A percentile compares a stretch with the other conserved stretches of the same genome.
These are phyloP conservation scores for Ganoderma meredithae DNA, from an alignment of 1,284 basidiomycete species.

Conservation along the genomic window DNA sequence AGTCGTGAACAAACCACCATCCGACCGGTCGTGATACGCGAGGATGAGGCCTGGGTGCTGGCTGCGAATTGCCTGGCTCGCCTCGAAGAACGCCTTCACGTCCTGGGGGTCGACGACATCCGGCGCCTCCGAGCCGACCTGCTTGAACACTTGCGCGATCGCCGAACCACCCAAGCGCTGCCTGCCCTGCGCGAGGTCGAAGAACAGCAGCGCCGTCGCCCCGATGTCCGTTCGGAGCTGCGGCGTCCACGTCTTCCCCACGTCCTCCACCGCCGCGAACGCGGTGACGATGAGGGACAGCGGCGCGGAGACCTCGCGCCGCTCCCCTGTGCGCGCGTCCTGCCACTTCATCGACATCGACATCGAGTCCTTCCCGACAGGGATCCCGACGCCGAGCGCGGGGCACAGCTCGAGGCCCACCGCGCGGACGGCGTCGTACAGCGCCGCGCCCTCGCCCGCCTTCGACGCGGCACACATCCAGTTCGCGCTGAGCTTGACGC, in stretches of 20 bases:
- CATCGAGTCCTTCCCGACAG: slow-evolving; percentile 99
- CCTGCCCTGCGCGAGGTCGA: slow-evolving; percentile 89
- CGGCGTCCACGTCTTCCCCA: slow-evolving; percentile 92
- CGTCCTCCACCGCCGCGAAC: slow-evolving; percentile 88
- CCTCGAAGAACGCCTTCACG: slow-evolving; percentile 88
- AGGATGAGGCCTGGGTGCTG: slow-evolving; percentile 74
- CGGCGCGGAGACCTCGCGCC: slow-evolving; percentile 89
- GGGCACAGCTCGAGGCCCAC: slow-evolving; percentile 96
- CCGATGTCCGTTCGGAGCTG: slow-evolving; percentile 77
- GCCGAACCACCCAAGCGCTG: slow-evolving; percentile 94
- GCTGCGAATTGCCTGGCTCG: slow-evolving; percentile 74
- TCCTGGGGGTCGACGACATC: slow-evolving; percentile 87
- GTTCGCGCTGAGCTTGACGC: slow-evolving; percentile 95
- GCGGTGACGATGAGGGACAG: slow-evolving; percentile 95
- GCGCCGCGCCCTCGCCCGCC: slow-evolving; percentile 87
- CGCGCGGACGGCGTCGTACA: slow-evolving; percentile 94
- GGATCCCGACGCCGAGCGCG: slow-evolving; percentile 92
- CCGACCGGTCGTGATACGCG: slow-evolving; percentile 98
- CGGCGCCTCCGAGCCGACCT: slow-evolving; percentile 88
- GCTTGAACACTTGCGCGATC: slow-evolving; percentile 93
- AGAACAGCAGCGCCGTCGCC: slow-evolving; percentile 82
- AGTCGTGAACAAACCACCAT: slow-evolving; percentile 94
- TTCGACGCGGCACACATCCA: slow-evolving; percentile 99
- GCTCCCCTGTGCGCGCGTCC: slow-evolving; percentile 55
- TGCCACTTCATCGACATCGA: slow-evolving; percentile 99